A percentile compares a stretch with the other conserved stretches of the same genome.
phyloP scores from a whole-genome alignment of 2,329 filamentous ascomycete genomes.

The Claviceps fusiformis region DNA sequence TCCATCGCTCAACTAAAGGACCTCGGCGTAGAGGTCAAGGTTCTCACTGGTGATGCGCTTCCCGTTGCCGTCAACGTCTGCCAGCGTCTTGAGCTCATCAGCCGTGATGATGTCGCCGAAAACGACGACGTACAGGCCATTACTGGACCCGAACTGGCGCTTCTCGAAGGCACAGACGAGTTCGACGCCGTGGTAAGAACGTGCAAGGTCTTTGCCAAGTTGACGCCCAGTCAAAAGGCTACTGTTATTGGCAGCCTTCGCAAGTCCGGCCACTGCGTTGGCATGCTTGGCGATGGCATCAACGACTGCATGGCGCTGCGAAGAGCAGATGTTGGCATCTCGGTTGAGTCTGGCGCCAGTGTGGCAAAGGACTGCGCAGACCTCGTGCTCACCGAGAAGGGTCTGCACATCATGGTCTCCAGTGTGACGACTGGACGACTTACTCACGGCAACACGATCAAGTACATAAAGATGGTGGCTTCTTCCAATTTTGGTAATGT shows the following conservation, averaged over 20 bases:
- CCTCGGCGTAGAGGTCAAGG: conserved; percentile 15
- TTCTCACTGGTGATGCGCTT: conserved; percentile 16
- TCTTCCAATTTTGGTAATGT: conserved; percentile 20
- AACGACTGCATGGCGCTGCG: conserved; percentile 18
- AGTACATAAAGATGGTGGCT: conserved; percentile 19
- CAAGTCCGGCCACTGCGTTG: conserved; percentile 13
- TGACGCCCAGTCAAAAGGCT: conserved; percentile 15
- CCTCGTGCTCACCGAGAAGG: conserved; percentile 17
- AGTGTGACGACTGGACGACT: conserved; percentile 14
- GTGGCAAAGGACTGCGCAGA: conserved; percentile 18
- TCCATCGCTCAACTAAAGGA: conserved; percentile 12
- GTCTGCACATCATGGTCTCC: conserved; percentile 14
- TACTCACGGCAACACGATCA: conserved; percentile 17
- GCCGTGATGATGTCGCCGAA: conserved; percentile 7
- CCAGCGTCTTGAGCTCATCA: conserved; percentile 11
- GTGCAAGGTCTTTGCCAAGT: conserved; percentile 17
- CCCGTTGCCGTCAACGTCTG: conserved; percentile 17
- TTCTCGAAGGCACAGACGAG: conserved; percentile 8
- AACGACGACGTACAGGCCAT: conserved; percentile 12
- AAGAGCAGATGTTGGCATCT: conserved; percentile 16
- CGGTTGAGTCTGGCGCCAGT: conserved; percentile 16
- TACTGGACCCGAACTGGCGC: conserved; percentile 12
- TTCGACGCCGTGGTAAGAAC: conserved; percentile 12
- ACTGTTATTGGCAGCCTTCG: conserved; percentile 13
- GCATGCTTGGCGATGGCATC: conserved; percentile 18